Base-by-base conservation (phyloP, 2,329 filamentous ascomycete genomes). In the Aspergillus sp. region DNA sequence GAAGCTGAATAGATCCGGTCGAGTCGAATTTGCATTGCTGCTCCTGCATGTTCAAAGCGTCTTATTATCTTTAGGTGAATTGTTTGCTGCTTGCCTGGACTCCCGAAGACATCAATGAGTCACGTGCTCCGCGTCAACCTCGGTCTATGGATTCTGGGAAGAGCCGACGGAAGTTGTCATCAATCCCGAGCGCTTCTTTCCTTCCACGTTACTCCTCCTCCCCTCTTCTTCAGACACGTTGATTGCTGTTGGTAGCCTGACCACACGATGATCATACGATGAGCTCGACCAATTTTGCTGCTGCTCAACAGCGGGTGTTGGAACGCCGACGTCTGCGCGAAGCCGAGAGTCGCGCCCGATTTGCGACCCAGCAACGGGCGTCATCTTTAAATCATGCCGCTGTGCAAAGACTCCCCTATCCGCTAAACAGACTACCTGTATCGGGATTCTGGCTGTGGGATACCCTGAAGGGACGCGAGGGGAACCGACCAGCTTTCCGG, bases 231-330 rank as follows among this genome's bases (percentile, higher is more conserved):
- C 19, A 39, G 12, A 39, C 19, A 27, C 27, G 8, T 7, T 19
- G 12, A 28, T 8, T 39, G 9, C 36, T 8, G 36, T 8, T 39
- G 36, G 7, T 28, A 8, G 27, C 10, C 9, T 29, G 42, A 45
- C 36, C 53, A 42, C 57, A 62, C 50, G 44, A 70, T 69, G 67
- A 58, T 63, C 42, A 51, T 53, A 65, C 60, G 54, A 79, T 79
- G 76, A 76, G 72, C 54, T 74, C 76, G 46, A 72, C 77, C 63
- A 86, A 86, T 70, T 96, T 96, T 71, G 84, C 86, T 67, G 85
- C 88, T 66, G 91, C 91, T 55, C 90, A 96, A 73, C 79, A 86
- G 71, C 87, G 90, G 65, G 82, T 96, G 50, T 79, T 85, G 55
- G 85, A 86, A 57, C 86, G 89, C 60, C 87, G 88, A 60, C 80